Conservation (phyloP, 805 yeast genomes). For the Yarrowia osloensis region DNA sequence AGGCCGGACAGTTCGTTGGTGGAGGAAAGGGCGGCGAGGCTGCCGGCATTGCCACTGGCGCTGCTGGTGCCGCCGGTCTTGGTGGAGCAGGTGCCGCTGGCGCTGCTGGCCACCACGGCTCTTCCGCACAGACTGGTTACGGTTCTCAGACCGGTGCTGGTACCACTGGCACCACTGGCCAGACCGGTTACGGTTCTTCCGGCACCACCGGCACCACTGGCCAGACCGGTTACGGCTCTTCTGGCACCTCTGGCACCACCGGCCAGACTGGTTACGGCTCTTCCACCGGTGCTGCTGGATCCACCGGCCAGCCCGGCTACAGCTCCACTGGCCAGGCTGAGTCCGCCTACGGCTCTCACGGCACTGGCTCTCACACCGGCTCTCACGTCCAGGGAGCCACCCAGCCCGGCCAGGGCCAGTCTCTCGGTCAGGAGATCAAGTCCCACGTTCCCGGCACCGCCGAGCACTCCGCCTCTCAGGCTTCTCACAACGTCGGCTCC, state of each 20-base stretch:
- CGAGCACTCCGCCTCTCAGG: slow-evolving; percentile 10
- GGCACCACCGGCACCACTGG: slow-evolving; percentile 8
- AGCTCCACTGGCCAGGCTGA: slow-evolving; percentile 9
- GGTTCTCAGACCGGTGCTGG: background rate
- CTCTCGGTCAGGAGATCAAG: slow-evolving; percentile 11
- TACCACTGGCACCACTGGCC: background rate
- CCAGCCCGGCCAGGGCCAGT: slow-evolving; percentile 13
- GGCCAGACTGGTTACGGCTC: slow-evolving; percentile 10
- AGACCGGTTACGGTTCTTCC: slow-evolving; percentile 1
- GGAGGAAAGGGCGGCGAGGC: slow-evolving; percentile 17
- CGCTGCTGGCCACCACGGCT: slow-evolving; percentile 2
- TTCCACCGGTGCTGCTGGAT: background rate
- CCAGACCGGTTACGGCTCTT: slow-evolving; percentile 11
- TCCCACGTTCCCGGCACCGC: slow-evolving; percentile 18
- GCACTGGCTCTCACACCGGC: background rate
- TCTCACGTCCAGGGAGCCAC: slow-evolving; percentile 15
- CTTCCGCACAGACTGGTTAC: slow-evolving; percentile 11
- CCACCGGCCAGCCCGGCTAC: slow-evolving; percentile 12
- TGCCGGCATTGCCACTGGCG: slow-evolving; percentile 24
- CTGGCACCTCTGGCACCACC: slow-evolving; percentile 7
- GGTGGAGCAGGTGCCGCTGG: slow-evolving; percentile 27
- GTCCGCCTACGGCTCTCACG: background rate
- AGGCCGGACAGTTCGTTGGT: slow-evolving; percentile 1
- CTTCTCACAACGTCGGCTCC: background rate
- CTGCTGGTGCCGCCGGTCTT: slow-evolving; percentile 25